These are phyloP conservation scores for Xerocomus brunneocitrinus DNA, from an alignment of 768 basidiomycete species.

Conservation along the genomic window DNA sequence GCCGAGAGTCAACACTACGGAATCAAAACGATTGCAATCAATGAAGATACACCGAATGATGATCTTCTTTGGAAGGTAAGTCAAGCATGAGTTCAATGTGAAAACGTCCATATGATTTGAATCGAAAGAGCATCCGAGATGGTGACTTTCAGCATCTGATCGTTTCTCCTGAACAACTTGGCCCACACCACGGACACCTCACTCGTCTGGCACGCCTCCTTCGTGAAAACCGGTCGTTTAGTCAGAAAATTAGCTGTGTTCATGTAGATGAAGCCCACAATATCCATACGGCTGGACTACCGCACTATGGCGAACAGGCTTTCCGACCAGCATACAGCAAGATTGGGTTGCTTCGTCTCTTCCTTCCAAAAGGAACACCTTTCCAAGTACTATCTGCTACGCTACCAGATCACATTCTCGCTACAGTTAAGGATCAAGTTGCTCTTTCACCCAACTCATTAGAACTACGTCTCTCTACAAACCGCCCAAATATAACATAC, in stretches of 20 bases:
- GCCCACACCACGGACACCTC: neutral
- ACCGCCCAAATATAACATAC: conserved; percentile 4
- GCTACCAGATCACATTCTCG: neutral
- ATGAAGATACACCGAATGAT: conserved; percentile 5
- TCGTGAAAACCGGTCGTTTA: neutral
- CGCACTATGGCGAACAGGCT: neutral
- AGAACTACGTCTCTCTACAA: neutral
- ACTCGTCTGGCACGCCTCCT: neutral
- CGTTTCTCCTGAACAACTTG: neutral
- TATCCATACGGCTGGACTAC: conserved; percentile 1
- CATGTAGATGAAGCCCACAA: conserved; percentile 7
- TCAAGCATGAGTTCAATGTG: neutral
- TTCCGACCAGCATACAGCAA: conserved; percentile 2
- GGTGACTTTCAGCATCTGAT: neutral
- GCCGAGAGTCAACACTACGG: neutral
- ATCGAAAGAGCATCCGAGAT: neutral
- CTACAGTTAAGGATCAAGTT: neutral
- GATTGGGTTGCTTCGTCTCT: neutral
- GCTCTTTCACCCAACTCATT: neutral
- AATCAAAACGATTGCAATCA: conserved; percentile 3
- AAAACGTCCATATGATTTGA: no score
- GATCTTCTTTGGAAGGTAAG: neutral
- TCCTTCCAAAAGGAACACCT: neutral
- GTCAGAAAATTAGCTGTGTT: neutral
- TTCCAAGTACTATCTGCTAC: conserved; percentile 4